These are phyloP conservation scores for Hypoxylon fuscum DNA, from an alignment of 495 filamentous ascomycete genomes.

Conservation along the genomic window DNA sequence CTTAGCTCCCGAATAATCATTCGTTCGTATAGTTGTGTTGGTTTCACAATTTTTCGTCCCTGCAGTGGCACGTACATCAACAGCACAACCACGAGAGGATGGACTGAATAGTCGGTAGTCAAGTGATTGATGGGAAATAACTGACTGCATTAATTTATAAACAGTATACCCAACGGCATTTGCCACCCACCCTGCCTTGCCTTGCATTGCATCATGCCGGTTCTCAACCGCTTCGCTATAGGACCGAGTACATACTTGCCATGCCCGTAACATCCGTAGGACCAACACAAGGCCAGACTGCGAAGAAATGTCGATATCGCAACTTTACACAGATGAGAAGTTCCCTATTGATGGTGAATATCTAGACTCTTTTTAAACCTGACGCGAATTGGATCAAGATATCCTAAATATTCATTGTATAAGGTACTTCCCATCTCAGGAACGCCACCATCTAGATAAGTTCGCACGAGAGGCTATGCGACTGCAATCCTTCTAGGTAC, in stretches of 20 bases:
- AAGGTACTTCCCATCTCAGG: no score
- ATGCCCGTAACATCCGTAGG: no score
- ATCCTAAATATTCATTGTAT: no score
- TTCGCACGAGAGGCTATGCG: no score
- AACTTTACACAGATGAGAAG: no score
- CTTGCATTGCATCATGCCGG: constrained; percentile 3
- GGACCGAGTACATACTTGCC: background rate
- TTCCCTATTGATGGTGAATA: no score
- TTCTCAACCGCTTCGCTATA: background rate
- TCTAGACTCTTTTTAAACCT: no score
- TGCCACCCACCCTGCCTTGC: background rate
- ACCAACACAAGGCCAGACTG: no score
- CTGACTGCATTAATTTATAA: background rate
- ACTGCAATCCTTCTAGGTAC: background rate
- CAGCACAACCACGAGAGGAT: background rate
- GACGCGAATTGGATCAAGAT: no score
- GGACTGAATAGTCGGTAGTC: background rate
- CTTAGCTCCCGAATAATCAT: no score
- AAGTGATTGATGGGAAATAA: background rate
- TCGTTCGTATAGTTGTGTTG: background rate
- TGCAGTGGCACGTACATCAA: background rate
- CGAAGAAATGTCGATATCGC: no score
- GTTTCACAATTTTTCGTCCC: background rate
- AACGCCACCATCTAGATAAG: no score
- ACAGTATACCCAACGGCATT: background rate